A percentile compares a stretch with the other conserved stretches of the same genome.
phyloP scores from a whole-genome alignment of 1,284 basidiomycete genomes.

The Ustilago loliicola region DNA sequence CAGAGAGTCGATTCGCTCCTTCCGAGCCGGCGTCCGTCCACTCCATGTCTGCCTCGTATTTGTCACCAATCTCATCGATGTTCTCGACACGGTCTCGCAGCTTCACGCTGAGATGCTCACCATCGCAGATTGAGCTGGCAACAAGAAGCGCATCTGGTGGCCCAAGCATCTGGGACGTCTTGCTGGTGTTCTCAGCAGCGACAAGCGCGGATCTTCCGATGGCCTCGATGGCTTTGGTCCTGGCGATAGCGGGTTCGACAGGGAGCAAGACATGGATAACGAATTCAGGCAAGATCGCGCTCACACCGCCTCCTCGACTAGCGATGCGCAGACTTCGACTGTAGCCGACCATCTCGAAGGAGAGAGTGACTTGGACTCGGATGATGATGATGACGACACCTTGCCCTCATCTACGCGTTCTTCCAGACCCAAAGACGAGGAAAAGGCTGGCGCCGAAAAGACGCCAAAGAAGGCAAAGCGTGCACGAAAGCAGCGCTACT shows the following conservation, averaged over 20 bases:
- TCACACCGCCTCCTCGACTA: constrained; percentile 11
- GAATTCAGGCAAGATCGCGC: constrained; percentile 42
- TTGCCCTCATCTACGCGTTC: neutral
- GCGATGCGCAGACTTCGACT: neutral
- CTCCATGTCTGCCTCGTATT: constrained; percentile 75
- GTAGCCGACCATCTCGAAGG: constrained; percentile 25
- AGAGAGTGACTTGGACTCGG: constrained; percentile 23
- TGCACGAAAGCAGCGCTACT: constrained; percentile 17
- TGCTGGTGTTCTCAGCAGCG: constrained; percentile 62
- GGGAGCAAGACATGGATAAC: constrained; percentile 43
- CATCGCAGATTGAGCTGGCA: constrained; percentile 72
- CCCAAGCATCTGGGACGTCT: constrained; percentile 74
- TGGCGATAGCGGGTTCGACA: constrained; percentile 29
- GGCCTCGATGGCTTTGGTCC: constrained; percentile 38
- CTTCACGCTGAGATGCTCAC: constrained; percentile 73
- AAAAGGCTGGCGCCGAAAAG: constrained; percentile 17
- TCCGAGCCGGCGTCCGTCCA: constrained; percentile 69
- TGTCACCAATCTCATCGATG: constrained; percentile 72
- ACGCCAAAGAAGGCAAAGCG: constrained; percentile 11
- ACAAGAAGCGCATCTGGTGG: constrained; percentile 73
- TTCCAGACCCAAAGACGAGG: constrained; percentile 26
- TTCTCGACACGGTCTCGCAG: constrained; percentile 73
- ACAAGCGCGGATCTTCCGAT: constrained; percentile 36
- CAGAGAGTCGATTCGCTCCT: constrained; percentile 28
- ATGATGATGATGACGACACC: constrained; percentile 20